These are phyloP conservation scores for Solanum chmielewskii DNA, from an alignment of 257 asterid species.

Conservation along the genomic window DNA sequence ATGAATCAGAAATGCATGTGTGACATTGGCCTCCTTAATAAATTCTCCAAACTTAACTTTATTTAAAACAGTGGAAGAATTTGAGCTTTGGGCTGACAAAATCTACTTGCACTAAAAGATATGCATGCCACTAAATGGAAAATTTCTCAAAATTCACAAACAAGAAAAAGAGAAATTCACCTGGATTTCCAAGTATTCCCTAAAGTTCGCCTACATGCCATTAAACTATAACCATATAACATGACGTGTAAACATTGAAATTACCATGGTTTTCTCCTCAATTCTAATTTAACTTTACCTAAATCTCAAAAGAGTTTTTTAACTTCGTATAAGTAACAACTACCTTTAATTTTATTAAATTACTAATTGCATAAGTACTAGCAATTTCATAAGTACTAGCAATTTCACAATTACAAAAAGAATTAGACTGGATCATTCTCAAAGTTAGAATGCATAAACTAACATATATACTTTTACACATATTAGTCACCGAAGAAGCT, in stretches of 20 bases:
- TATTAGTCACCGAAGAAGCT: not conserved
- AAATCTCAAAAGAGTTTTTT: not conserved
- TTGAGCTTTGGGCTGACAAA: not conserved
- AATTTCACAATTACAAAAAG: not conserved
- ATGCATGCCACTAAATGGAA: not conserved
- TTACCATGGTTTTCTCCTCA: not conserved
- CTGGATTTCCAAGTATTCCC: not conserved
- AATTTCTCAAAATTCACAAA: not conserved
- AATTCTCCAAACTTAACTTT: not conserved
- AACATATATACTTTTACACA: not conserved
- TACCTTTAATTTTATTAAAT: not conserved
- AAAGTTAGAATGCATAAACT: not conserved
- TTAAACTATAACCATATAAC: not conserved
- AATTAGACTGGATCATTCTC: not conserved
- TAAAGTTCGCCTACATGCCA: not conserved
- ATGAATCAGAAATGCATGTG: not conserved
- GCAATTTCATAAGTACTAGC: not conserved
- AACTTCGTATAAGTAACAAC: not conserved
- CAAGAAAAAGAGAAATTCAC: not conserved
- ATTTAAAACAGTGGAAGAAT: not conserved
- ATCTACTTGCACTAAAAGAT: not conserved
- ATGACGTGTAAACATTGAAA: not conserved
- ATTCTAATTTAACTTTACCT: not conserved
- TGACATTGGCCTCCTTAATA: not conserved
- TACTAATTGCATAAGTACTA: not conserved